phyloP scores from a whole-genome alignment of 2,329 filamentous ascomycete species.

The Botrytis hyacinthi region DNA sequence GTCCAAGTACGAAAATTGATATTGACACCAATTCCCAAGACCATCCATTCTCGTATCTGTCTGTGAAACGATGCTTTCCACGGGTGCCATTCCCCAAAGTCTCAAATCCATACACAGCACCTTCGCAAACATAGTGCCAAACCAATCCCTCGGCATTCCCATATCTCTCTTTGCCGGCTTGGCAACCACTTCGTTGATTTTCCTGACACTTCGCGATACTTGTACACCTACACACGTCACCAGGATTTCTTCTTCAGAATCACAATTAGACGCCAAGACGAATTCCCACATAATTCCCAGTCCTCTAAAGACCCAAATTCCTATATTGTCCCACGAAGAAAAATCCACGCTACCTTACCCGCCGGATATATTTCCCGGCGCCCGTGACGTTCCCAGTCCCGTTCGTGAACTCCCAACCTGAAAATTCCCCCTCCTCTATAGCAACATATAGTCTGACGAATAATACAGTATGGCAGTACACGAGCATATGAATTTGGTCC shows the following conservation, averaged over 20 bases:
- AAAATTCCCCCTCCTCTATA: neutral
- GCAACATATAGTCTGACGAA: neutral
- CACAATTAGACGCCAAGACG: neutral
- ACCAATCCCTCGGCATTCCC: constrained; percentile 4
- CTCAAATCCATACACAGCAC: constrained; percentile 2
- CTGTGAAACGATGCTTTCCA: neutral
- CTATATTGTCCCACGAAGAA: constrained; percentile 35
- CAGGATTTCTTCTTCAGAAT: neutral
- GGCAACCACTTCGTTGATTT: neutral
- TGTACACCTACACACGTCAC: neutral
- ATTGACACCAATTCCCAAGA: neutral
- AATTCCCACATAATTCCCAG: constrained; percentile 25
- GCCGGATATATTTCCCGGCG: constrained; percentile 66
- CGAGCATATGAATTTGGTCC: constrained; percentile 81
- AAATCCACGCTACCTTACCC: constrained; percentile 58
- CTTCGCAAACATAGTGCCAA: neutral
- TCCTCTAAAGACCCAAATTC: constrained; percentile 30
- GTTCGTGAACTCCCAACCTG: constrained; percentile 13
- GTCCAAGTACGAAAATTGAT: neutral
- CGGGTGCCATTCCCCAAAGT: constrained; percentile 1
- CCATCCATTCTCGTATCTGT: neutral
- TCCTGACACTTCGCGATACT: neutral
- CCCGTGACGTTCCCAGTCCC: constrained; percentile 64
- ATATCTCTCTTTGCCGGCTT: constrained; percentile 4
- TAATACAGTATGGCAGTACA: constrained; percentile 59